Percentiles rank a stretch among this genome's conserved stretches.
Evolutionary conservation across 768 basidiomycete species (phyloP).

Genomic region (Kondoa subrosea): DNA sequence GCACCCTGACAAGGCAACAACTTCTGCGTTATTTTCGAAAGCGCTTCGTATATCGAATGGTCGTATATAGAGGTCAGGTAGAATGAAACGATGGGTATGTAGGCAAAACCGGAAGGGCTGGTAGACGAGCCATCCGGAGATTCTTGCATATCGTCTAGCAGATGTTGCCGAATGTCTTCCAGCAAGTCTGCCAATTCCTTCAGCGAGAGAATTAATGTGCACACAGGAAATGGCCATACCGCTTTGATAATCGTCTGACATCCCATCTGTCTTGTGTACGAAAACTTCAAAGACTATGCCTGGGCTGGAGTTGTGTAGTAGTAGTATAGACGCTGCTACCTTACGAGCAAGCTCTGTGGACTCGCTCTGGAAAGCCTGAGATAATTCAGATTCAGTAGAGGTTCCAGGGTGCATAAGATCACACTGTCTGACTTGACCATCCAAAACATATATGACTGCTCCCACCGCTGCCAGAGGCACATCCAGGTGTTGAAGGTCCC

Average conservation of each 20-base stretch:
- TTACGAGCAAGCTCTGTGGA: conserved; percentile 37
- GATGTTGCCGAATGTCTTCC: conserved; percentile 71
- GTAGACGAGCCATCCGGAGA: conserved; percentile 11
- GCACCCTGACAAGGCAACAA: conserved; percentile 67
- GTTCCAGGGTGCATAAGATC: neutral
- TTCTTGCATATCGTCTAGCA: conserved; percentile 64
- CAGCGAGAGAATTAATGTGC: neutral
- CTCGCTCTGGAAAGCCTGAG: conserved; percentile 16
- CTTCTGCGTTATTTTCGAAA: conserved; percentile 75
- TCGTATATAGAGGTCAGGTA: conserved; percentile 87
- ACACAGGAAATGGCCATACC: conserved; percentile 39
- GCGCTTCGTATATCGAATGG: conserved; percentile 76
- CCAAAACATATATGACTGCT: conserved; percentile 80
- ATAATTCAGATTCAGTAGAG: conserved; percentile 6
- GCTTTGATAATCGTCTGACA: conserved; percentile 72
- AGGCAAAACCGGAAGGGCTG: conserved; percentile 22
- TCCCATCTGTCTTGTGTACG: conserved; percentile 83
- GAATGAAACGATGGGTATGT: conserved; percentile 46
- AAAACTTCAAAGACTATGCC: conserved; percentile 72
- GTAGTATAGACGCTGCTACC: conserved; percentile 40
- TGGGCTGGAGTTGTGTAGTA: conserved; percentile 43
- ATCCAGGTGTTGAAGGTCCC: conserved; percentile 54
- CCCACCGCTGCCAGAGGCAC: conserved; percentile 59
- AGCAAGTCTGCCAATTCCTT: conserved; percentile 51
- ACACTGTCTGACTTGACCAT: conserved; percentile 63